Evolutionary conservation across 2,329 filamentous ascomycete species (phyloP), one percentile per base, ranked within the genome.

Genomic region (Elsinoe arachidis): DNA sequence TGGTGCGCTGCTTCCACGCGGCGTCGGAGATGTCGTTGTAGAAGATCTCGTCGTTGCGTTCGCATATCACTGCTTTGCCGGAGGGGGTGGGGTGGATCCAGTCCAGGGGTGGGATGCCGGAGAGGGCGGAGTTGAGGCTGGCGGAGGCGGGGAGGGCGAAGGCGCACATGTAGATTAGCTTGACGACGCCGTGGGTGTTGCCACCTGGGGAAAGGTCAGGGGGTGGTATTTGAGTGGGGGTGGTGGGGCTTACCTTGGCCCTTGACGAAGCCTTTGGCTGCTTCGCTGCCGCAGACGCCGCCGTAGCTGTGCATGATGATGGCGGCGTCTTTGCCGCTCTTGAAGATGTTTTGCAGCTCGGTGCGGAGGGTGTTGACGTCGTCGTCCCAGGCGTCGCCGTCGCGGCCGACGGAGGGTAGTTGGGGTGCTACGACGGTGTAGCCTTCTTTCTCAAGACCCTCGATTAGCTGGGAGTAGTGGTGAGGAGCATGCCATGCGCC

Each of bases 11-110:
- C 2, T 68, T 65, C 39, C 17, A 44, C 5, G 59, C 52, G 1
- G 60, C 59, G 30, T 63, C 55, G 0, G 66, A 51, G 15, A 73
- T 59, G 53, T 73, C 71, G 56, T 70, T 69, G 60, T 72, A 74
- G 59, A 73, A 71, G 26, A 66, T 63, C 7, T 67, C 46, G 6
- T 58, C 44, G 1, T 49, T 51, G 38, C 58, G 33, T 9, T n/a
- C 21, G 11, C 52, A 54, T 5, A 37, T 59, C 2, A 59, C 55
- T 21, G 58, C 58, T 26, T 58, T 58, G 17, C 49, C 38, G 19
- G 44, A 46, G 2, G 34, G 44, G 10, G 55, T 47, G n/a, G 21
- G 12, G 17, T 33, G n/a, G 15, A 55, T 39, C 59, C 59, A 62
- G 2, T 59, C 56, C 3, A 43, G 21, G 6, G 44, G 49, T 33